These are phyloP conservation scores for Amborella trichopoda DNA, from an alignment of 164 flowering plant genomes.

Conservation along the genomic window DNA sequence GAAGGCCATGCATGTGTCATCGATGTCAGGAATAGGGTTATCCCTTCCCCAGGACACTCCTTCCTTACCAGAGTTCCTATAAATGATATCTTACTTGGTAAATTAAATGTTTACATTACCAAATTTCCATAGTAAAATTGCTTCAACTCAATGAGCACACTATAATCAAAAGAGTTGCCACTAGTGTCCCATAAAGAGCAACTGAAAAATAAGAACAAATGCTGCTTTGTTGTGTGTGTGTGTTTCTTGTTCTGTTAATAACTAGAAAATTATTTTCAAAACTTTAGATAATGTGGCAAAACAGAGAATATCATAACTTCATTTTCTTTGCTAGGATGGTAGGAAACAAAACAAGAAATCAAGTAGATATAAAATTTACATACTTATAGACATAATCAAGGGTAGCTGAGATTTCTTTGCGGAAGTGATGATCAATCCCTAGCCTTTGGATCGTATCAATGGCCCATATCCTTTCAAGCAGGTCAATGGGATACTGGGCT, in stretches of 20 bases:
- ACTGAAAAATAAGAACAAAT: no score
- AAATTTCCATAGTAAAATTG: background rate
- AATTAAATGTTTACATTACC: background rate
- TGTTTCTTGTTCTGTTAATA: no score
- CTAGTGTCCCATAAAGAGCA: no score
- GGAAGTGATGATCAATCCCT: conserved; percentile 57
- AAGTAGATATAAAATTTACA: background rate
- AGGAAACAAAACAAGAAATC: background rate
- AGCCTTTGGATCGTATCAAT: conserved; percentile 68
- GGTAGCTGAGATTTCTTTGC: conserved; percentile 34
- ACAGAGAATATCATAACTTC: no score
- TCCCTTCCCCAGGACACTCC: conserved; percentile 15
- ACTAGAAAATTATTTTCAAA: no score
- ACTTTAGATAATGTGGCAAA: no score
- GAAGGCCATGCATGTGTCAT: conserved; percentile 16
- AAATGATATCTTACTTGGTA: conserved; percentile 1
- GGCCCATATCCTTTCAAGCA: conserved; percentile 62
- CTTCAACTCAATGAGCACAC: no score
- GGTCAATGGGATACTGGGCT: conserved; percentile 39
- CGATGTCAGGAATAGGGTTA: conserved; percentile 9
- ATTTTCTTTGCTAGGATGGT: no score
- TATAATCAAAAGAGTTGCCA: no score
- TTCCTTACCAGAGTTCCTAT: conserved; percentile 4
- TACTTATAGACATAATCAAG: conserved; percentile 52
- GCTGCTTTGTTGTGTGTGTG: no score